phyloP scores from a whole-genome alignment of 148 eudicot species.

The Persicaria tinctoria region DNA sequence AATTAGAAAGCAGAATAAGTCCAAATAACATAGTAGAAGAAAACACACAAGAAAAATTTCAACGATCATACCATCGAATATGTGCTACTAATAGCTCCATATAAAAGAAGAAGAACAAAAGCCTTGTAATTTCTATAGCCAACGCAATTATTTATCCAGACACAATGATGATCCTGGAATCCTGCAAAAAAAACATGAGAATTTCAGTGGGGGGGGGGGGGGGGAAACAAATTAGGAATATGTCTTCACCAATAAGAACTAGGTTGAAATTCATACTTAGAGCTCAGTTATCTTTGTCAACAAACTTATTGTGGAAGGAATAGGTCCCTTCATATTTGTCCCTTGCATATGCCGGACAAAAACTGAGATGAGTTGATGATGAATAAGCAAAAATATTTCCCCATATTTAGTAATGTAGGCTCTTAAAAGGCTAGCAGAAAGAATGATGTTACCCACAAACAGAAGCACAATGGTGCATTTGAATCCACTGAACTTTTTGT shows the following conservation, averaged over 20 bases:
- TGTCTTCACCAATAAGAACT: background rate
- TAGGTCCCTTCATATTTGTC: slow-evolving; percentile 65
- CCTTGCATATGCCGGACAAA: slow-evolving; percentile 56
- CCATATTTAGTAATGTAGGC: background rate
- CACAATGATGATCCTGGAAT: too few species aligned
- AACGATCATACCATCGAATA: too few species aligned
- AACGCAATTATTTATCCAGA: too few species aligned
- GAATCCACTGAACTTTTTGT: too few species aligned
- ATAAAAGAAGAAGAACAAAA: too few species aligned
- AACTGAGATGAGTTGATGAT: too few species aligned
- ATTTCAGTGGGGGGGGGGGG: background rate
- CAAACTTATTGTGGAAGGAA: slow-evolving; percentile 47
- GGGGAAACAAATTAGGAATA: background rate
- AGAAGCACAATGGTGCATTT: too few species aligned
- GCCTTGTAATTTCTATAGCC: too few species aligned
- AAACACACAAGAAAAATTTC: too few species aligned
- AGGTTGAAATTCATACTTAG: slow-evolving; percentile 33
- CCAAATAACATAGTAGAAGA: too few species aligned
- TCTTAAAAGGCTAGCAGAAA: background rate
- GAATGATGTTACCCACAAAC: slow-evolving; percentile 1
- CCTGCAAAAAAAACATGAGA: too few species aligned
- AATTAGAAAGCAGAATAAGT: slow-evolving; percentile 13
- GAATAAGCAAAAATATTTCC: background rate
- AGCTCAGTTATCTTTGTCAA: slow-evolving; percentile 36
- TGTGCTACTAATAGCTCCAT: too few species aligned